A percentile compares a stretch with the other conserved stretches of the same genome.
phyloP scores from a whole-genome alignment of 164 flowering plant genomes.

The Hamamelis virginiana region DNA sequence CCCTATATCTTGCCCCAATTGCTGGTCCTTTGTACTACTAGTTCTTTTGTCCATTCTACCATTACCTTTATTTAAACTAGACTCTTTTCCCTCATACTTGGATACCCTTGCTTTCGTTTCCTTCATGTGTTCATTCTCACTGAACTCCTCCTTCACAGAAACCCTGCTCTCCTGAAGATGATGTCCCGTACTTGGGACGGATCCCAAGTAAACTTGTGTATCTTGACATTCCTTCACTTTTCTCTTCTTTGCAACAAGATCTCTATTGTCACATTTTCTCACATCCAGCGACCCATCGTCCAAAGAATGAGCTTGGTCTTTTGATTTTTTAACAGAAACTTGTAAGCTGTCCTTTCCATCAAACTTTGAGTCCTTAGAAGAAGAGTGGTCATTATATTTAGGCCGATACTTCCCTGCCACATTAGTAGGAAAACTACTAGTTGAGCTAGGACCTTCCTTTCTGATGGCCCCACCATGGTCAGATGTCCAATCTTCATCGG shows the following conservation, averaged over 20 bases:
- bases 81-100: conserved; percentile 30
- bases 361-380: conserved; percentile 28
- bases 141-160: conserved; percentile 27
- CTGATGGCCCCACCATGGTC: conserved; percentile 11
- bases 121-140: conserved; percentile 28
- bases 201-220: conserved; percentile 21
- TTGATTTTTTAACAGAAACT: conserved; percentile 32
- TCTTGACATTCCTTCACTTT: conserved; percentile 44
- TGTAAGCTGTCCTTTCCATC: conserved; percentile 19
- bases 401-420: conserved; percentile 16
- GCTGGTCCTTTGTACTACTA: conserved; percentile 27
- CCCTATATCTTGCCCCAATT: conserved; percentile 10
- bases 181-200: conserved; percentile 11
- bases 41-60: conserved; percentile 29
- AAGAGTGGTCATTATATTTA: conserved; percentile 23
- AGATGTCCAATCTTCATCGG: conserved; percentile 12
- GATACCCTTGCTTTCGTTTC: conserved; percentile 38
- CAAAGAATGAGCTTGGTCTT: conserved; percentile 23
- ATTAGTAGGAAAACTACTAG: conserved; percentile 11
- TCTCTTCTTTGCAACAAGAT: conserved; percentile 45
- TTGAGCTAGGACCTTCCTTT: conserved; percentile 18
- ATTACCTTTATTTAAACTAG: conserved; percentile 23
- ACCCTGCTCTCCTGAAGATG: conserved; percentile 14
- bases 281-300: conserved; percentile 29
- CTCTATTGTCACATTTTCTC: conserved; percentile 21